phyloP scores from a whole-genome alignment of 441 rosid species.

The Pelargonium citronellum region DNA sequence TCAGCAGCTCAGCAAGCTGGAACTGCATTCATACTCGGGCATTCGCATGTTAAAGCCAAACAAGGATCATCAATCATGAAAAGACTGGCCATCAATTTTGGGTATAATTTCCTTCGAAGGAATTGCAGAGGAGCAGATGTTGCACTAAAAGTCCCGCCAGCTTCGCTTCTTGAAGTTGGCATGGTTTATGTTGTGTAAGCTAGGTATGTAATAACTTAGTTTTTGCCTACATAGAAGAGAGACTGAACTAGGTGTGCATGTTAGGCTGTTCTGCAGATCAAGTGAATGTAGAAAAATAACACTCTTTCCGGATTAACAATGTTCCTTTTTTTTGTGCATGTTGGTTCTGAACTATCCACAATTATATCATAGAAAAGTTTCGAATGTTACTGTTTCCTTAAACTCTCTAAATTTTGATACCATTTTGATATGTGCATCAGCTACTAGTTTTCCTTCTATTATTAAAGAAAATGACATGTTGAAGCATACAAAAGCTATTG shows the following conservation, averaged over 20 bases:
- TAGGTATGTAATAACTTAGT: background rate
- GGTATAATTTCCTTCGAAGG: conserved; percentile 81
- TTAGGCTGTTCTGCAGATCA: conserved; percentile 4
- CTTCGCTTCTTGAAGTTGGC: conserved; percentile 84
- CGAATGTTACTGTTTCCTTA: background rate
- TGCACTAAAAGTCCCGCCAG: conserved; percentile 90
- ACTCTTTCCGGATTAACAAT: background rate
- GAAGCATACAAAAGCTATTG: too few species aligned
- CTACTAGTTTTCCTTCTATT: background rate
- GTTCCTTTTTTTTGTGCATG: background rate
- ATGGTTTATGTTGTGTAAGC: conserved; percentile 83
- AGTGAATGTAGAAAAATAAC: background rate
- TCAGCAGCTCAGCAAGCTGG: conserved; percentile 69
- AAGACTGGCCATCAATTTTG: conserved; percentile 67
- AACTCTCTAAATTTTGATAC: too few species aligned
- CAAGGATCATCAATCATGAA: conserved; percentile 86
- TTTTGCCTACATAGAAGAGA: background rate
- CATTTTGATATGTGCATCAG: too few species aligned
- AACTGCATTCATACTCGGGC: conserved; percentile 86
- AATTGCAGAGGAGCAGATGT: conserved; percentile 94
- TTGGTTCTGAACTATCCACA: background rate
- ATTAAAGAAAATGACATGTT: too few species aligned
- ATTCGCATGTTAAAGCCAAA: conserved; percentile 80
- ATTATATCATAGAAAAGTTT: background rate
- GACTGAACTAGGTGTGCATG: conserved; percentile 8